Conservation (phyloP, 2,329 filamentous ascomycete genomes). For the Alternaria sp. region DNA sequence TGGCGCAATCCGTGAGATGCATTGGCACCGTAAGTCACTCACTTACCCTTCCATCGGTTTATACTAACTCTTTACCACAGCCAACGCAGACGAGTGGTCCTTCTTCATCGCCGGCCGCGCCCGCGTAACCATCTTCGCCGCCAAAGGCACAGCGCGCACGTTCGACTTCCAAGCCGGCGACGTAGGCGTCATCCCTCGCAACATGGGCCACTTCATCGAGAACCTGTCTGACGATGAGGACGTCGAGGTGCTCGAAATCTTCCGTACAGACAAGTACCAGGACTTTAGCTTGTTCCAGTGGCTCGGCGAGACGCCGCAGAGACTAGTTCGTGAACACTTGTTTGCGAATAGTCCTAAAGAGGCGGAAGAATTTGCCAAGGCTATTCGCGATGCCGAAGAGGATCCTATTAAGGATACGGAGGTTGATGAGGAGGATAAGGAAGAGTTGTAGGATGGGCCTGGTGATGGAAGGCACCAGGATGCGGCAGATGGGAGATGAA, state of each 20-base stretch:
- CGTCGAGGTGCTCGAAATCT: conserved; percentile 77
- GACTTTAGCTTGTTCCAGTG: conserved; percentile 78
- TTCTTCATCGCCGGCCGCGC: conserved; percentile 78
- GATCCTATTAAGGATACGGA: conserved; percentile 48
- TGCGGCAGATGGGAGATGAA: not conserved
- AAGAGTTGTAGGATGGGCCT: conserved; percentile 21
- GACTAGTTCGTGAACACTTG: conserved; percentile 70
- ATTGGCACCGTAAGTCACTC: conserved; percentile 68
- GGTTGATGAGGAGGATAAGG: conserved; percentile 38
- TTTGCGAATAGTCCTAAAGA: conserved; percentile 68
- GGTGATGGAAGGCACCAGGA: not conserved
- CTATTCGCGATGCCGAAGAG: conserved; percentile 68
- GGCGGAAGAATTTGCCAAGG: conserved; percentile 67
- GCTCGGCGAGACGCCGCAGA: conserved; percentile 74
- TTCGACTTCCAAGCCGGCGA: conserved; percentile 80
- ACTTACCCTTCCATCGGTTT: not conserved
- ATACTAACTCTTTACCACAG: conserved; percentile 11
- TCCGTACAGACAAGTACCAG: conserved; percentile 72
- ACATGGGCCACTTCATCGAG: conserved; percentile 83
- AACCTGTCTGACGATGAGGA: conserved; percentile 77
- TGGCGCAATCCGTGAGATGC: conserved; percentile 77
- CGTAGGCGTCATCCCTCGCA: conserved; percentile 76
- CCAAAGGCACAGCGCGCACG: conserved; percentile 71
- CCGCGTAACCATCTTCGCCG: conserved; percentile 75
- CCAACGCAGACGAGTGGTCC: conserved; percentile 77